These are phyloP conservation scores for Aspergillus bombycis DNA, from an alignment of 2,329 filamentous ascomycete genomes.

Conservation along the genomic window DNA sequence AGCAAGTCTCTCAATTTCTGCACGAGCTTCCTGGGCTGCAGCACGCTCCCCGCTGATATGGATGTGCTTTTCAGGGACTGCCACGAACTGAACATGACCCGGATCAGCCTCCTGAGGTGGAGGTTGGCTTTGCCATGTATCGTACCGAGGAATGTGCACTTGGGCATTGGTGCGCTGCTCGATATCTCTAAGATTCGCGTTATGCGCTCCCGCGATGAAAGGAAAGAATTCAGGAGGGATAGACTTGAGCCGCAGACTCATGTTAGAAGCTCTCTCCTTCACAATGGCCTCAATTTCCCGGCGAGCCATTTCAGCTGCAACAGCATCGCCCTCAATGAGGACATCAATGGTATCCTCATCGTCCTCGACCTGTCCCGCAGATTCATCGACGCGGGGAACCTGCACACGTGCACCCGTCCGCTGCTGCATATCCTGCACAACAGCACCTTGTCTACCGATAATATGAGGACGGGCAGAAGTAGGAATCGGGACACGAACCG, in stretches of 20 bases:
- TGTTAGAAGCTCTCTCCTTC: slow-evolving; percentile 79
- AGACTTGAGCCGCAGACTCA: slow-evolving; percentile 78
- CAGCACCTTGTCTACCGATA: slow-evolving; percentile 88
- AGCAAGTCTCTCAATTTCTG: slow-evolving; percentile 77
- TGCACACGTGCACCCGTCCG: slow-evolving; percentile 89
- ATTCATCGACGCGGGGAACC: slow-evolving; percentile 78
- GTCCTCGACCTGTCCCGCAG: slow-evolving; percentile 71
- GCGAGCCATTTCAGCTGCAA: slow-evolving; percentile 81
- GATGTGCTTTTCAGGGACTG: slow-evolving; percentile 77
- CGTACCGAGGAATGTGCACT: slow-evolving; percentile 80
- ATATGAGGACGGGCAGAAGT: slow-evolving; percentile 83
- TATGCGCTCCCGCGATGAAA: slow-evolving; percentile 83
- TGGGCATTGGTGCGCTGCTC: slow-evolving; percentile 75
- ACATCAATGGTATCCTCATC: slow-evolving; percentile 81
- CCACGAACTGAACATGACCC: slow-evolving; percentile 71
- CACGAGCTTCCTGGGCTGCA: slow-evolving; percentile 77
- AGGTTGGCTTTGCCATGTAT: slow-evolving; percentile 70
- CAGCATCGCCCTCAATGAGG: slow-evolving; percentile 84
- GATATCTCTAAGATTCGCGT: slow-evolving; percentile 67
- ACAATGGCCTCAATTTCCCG: slow-evolving; percentile 86
- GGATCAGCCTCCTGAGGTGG: slow-evolving; percentile 64
- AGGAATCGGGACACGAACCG: slow-evolving; percentile 77
- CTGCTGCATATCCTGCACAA: slow-evolving; percentile 87
- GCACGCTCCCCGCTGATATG: slow-evolving; percentile 82
- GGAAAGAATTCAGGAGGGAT: slow-evolving; percentile 93